These are phyloP conservation scores for Xylariaceae sp. DNA, from an alignment of 2,329 filamentous ascomycete species.

Conservation along the genomic window DNA sequence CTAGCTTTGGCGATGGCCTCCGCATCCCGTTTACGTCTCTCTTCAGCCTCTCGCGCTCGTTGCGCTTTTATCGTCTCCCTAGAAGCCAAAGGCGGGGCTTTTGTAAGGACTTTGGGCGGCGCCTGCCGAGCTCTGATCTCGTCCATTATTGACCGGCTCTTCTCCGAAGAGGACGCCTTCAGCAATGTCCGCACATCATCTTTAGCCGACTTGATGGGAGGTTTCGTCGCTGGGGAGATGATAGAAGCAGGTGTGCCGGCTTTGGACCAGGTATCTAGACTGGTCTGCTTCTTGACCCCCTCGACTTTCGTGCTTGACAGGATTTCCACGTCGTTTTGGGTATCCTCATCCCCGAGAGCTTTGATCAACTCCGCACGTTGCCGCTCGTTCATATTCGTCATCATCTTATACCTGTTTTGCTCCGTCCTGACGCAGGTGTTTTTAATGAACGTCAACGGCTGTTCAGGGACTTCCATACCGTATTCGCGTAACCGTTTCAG, in stretches of 20 bases:
- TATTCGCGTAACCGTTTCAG: constrained; percentile 75
- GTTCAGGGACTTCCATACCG: constrained; percentile 61
- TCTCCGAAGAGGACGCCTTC: constrained; percentile 41
- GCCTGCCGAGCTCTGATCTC: constrained; percentile 37
- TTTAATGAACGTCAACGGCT: constrained; percentile 55
- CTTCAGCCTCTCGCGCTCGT: constrained; percentile 69
- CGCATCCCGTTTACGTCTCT: constrained; percentile 65
- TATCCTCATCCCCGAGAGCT: constrained; percentile 55
- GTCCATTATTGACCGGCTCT: constrained; percentile 39
- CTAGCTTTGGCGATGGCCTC: constrained; percentile 66
- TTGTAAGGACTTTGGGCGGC: constrained; percentile 24
- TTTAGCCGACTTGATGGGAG: constrained; percentile 35
- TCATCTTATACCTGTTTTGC: constrained; percentile 52
- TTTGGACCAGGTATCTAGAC: constrained; percentile 57
- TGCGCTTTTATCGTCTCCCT: constrained; percentile 63
- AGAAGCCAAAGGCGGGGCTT: constrained; percentile 34
- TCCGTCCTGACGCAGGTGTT: constrained; percentile 60
- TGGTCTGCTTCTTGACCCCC: constrained; percentile 50
- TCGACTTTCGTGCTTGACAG: constrained; percentile 36
- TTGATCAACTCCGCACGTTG: constrained; percentile 79
- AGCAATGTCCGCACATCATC: constrained; percentile 44
- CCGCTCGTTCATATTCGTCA: constrained; percentile 73
- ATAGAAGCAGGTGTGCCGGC: constrained; percentile 36
- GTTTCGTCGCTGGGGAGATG: constrained; percentile 14
- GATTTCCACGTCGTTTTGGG: constrained; percentile 44